Base-by-base conservation (phyloP, 495 filamentous ascomycete species). In the Penicillium lividum region DNA sequence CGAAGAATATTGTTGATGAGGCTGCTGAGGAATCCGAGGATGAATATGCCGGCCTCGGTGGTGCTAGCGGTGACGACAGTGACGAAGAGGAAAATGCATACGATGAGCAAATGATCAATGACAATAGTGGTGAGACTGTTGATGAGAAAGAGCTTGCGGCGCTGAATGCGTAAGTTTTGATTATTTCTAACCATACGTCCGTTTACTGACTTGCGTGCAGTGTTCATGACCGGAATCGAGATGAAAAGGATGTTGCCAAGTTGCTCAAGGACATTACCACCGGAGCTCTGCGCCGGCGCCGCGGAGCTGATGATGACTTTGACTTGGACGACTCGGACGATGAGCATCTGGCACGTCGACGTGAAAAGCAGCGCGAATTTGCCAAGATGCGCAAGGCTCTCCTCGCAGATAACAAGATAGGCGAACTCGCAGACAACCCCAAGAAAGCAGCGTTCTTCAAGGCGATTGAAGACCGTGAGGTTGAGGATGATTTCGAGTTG, bases 11-110 rank as follows among this genome's bases (percentile, higher is more conserved):
- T 78, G 77, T 99, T 16, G 83, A 98, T 58, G 94, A 98, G 60
- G 91, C 94, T 65, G 94, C 94, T 40, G 91, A 94, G 63, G 94
- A 99, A 77, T 98, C 95, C 0, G 95, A 98, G 68, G 94, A 99
- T 68, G 94, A 99, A 70, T 99, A 97, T 68, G 94, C 93, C 33
- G 95, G 95, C 3, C 78, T 98, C 42, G 95, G 95, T 47, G 94
- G 94, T 43, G 88, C 82, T 4, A 92, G 91, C 70, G 92, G 93
- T 50, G 95, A 98, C 58, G 95, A 98, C 58, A 91, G 92, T 40
- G 88, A 86, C 50, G 84, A 78, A 25, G 86, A 87, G 38, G 90
- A 91, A 56, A 83, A 88, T 49, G 84, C 83, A 34, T 83, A 83
- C 40, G 83, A 88, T 58, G 77, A 90, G 54, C 85, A 88, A 59